Evolutionary conservation across 345 rosid genomes (phyloP), one percentile per base, ranked within the genome.

Genomic region (Syzygium grande): DNA sequence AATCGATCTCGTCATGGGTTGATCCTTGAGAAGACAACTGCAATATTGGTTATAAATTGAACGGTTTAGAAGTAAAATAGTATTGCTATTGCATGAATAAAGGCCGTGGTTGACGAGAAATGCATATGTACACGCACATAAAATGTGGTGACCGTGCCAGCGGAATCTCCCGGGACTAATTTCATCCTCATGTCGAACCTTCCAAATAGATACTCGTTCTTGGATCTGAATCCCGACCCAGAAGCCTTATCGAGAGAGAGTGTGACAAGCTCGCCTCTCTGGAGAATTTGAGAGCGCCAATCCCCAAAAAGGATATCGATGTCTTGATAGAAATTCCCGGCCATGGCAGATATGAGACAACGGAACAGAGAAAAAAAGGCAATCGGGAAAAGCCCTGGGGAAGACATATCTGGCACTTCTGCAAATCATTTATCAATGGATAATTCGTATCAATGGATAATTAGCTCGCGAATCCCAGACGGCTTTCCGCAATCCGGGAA

Each of bases 141-240:
- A 86, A 90, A 94, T 15, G 96, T 91, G 2, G 96, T 94, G 87
- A 95, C 94, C 27, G 95, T 94, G 90, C 96, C 95, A 8, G 97
- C 95, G 14, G 96, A 93, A 79, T 94, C 93, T 29, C 95, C 95
- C 6, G 93, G 89, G 51, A 93, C 94, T 15, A 95, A 94, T 88
- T 94, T 94, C 63, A 94, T 90, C 51, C 90, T 90, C 95, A 95
- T 91, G 87, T 92, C 94, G 17, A 94, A 90, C 89, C 90, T 93
- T 17, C 95, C 97, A 34, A 86, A 93, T 3, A 95, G 51, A 87
- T 65, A 95, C 83, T 93, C 88, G 11, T 92, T 92, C 87, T 88
- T 59, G 65, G 65, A 93, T 41, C 90, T 92, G 85, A 95, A 92
- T 10, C 97, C 97, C 0, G 95, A 91, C 58, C 96, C 96, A n/a